A percentile compares a stretch with the other conserved stretches of the same genome.
Conservation (phyloP, 2,329 filamentous ascomycete species). For the Sporothrix dimorphospora region DNA sequence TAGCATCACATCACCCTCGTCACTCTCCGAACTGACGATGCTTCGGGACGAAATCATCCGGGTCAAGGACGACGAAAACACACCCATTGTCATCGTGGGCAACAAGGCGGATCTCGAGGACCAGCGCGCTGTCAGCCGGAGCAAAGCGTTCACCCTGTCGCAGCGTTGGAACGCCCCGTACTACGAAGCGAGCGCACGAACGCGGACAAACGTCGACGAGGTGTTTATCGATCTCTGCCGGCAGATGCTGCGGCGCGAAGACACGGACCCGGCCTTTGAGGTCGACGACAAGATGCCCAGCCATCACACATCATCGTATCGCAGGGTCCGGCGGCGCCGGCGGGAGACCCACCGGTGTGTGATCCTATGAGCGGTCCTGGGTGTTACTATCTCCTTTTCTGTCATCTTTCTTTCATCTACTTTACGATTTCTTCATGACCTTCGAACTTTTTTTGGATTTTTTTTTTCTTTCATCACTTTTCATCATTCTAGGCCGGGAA, state of each 20-base stretch:
- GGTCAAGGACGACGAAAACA: slow-evolving; percentile 84
- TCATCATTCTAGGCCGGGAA: neutral
- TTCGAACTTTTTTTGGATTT: neutral
- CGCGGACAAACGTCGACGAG: slow-evolving; percentile 85
- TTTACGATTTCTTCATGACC: slow-evolving; percentile 4
- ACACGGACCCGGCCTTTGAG: slow-evolving; percentile 46
- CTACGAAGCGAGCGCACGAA: slow-evolving; percentile 85
- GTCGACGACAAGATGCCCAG: slow-evolving; percentile 50
- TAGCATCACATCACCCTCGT: slow-evolving; percentile 83
- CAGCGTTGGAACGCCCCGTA: slow-evolving; percentile 88
- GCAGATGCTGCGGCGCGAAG: slow-evolving; percentile 78
- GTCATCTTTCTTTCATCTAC: neutral
- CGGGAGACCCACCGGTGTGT: slow-evolving; percentile 46
- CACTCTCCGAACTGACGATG: slow-evolving; percentile 78
- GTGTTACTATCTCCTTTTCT: neutral
- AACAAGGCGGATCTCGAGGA: slow-evolving; percentile 93
- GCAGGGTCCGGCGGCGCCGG: slow-evolving; percentile 40
- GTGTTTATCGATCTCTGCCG: slow-evolving; percentile 84
- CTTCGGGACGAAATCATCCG: slow-evolving; percentile 87
- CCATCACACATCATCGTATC: slow-evolving; percentile 39
- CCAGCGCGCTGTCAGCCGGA: slow-evolving; percentile 75
- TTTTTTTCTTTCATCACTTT: neutral
- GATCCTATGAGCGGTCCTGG: slow-evolving; percentile 45
- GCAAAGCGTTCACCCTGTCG: slow-evolving; percentile 81
- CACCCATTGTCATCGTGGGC: slow-evolving; percentile 87